Evolutionary conservation across 2,329 filamentous ascomycete species (phyloP), one percentile per base, ranked within the genome.

Genomic region (Phialophora tarda): DNA sequence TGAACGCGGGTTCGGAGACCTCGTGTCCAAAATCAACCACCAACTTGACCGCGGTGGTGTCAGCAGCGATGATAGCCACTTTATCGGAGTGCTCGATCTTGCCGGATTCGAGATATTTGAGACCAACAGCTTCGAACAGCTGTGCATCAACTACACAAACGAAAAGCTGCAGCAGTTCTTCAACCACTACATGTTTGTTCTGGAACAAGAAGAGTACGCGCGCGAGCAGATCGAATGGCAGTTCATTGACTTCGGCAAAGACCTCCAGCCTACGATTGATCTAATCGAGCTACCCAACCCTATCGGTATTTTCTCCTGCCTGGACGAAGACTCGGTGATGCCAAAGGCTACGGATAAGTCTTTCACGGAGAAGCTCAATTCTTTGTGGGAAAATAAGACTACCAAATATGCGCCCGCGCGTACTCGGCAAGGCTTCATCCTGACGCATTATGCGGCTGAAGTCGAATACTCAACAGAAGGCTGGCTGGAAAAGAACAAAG

Each of bases 141-240:
- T 99, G 5, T 99, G 95, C 82, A 99, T 99, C 85, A 99, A 99
- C 80, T 99, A 99, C 80, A 98, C 96, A 68, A 99, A 99, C 79
- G 95, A 99, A 78, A 99, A 97, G 78, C 87, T 99, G 6, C 95
- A 99, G 75, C 95, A 99, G 73, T 99, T 99, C 78, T 99, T 99
- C 86, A 99, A 99, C 75, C 95, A 99, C 77, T 96, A 99, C 82
- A 99, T 99, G 95, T 99, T 99, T 75, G 95, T 99, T 10, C 84
- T 99, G 7, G 95, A 99, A 77, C 95, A 99, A 75, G 95, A 99
- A 78, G 95, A 99, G 77, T 99, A 99, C 77, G 93, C 95, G 8
- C 85, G 94, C 56, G 95, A 99, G 77, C 92, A 97, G 78, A 99
- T 99, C 72, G 95, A 99, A 79, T 99, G 95, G 95, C 93, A 98